Evolutionary conservation across 2,329 filamentous ascomycete species (phyloP), one percentile per base, ranked within the genome.

Genomic region (Lanzia echinophila): DNA sequence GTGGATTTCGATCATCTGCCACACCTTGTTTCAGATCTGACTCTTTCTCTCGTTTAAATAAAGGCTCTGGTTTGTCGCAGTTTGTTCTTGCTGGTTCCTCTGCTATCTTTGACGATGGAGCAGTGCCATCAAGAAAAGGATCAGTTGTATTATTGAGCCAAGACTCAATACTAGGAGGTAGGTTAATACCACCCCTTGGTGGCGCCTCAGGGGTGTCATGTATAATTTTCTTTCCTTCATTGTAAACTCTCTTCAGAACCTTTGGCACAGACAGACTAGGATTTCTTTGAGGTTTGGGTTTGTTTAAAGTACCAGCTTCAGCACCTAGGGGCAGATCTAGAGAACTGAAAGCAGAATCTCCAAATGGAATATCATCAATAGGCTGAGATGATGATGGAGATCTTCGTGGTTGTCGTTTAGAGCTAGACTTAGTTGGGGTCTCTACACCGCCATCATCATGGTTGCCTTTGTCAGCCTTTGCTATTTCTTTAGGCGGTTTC

Each of bases 271-370:
- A 81, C 67, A 84, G 78, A 63, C 80, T 84, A 2, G 75, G 69
- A 47, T 75, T 79, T 41, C 79, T 72, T 44, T 79, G 77, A n/a
- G 65, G 60, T n/a, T 57, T 60, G n/a, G 63, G 49, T 24, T 38
- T 57, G 7, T 75, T 69, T 61, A 78, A 79, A 61, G 79, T 79
- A 54, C 70, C 68, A n/a, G 73, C 70, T 50, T 77, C 71, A 6
- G 74, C 73, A 19, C 74, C 72, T 1, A 77, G 63, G 1, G 81
- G 75, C 1, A 85, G 67, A 50, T 84, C 81, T 6, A 85, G 71
- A 61, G 81, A 81, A 59, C 80, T 85, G 60, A 86, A 85, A n/a
- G 82, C 82, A 17, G 82, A 85, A 58, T 79, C 79, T 6, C 82
- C 82, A 64, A 84, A 78, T 0, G 82, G 81, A 47, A 85, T 79